These are phyloP conservation scores for Amanita pseudoporphyria DNA, from an alignment of 768 basidiomycete species.

Conservation along the genomic window DNA sequence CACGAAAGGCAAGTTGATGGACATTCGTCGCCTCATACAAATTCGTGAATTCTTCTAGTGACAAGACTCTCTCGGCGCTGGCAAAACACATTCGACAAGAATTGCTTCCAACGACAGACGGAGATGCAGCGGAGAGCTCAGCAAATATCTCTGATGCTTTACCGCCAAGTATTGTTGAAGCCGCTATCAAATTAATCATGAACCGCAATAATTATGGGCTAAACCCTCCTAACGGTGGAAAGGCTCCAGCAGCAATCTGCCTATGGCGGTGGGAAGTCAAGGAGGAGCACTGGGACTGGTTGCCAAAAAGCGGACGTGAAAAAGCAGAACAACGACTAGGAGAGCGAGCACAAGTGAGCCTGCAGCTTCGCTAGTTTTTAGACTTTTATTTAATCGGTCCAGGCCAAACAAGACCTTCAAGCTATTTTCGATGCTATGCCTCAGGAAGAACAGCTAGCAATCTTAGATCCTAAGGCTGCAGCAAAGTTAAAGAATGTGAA, in stretches of 20 bases:
- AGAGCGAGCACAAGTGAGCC: conserved; percentile 57
- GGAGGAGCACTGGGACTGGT: conserved; percentile 43
- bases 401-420: conserved; percentile 55
- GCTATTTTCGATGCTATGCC: conserved; percentile 47
- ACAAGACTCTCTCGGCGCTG: conserved; percentile 55
- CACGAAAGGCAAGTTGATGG: conserved; percentile 67
- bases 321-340: conserved; percentile 49
- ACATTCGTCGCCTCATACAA: background rate
- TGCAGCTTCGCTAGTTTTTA: background rate
- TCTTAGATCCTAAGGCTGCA: conserved; percentile 44
- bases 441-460: conserved; percentile 41
- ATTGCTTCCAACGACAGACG: conserved; percentile 56
- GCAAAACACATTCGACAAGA: conserved; percentile 62
- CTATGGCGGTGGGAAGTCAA: conserved; percentile 87
- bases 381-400: background rate
- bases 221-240: conserved; percentile 39
- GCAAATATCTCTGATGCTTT: conserved; percentile 29
- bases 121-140: conserved; percentile 34
- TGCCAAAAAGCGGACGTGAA: conserved; percentile 57
- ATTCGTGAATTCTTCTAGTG: conserved; percentile 33
- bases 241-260: conserved; percentile 51
- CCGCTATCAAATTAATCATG: conserved; percentile 53
- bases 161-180: conserved; percentile 49
- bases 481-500: conserved; percentile 24
- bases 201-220: conserved; percentile 77